These are phyloP conservation scores for Pyrrhoderma lamaoense DNA, from an alignment of 1,284 basidiomycete species.

Conservation along the genomic window DNA sequence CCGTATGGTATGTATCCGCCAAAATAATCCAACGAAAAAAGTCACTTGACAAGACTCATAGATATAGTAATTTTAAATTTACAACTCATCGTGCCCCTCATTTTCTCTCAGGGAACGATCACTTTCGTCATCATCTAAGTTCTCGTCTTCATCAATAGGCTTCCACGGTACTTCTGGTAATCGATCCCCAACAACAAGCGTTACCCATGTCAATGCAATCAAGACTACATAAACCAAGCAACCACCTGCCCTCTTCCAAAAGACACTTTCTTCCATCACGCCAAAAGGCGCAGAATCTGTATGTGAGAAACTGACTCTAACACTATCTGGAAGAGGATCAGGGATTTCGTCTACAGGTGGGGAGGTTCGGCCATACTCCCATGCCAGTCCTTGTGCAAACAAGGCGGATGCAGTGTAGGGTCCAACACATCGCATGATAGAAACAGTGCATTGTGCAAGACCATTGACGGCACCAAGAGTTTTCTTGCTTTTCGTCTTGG, in stretches of 20 bases:
- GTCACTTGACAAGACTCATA: no score
- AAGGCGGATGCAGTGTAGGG: slow-evolving; percentile 37
- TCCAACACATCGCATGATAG: slow-evolving; percentile 45
- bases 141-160: slow-evolving; percentile 1
- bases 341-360: not conserved
- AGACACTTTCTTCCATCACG: not conserved
- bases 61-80: no score
- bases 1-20: no score
- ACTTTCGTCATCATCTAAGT: slow-evolving; percentile 11
- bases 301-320: no score
- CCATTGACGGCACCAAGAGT: slow-evolving; percentile 30
- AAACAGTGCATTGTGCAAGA: slow-evolving; percentile 47
- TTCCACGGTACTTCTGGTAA: slow-evolving; percentile 13
- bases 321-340: not conserved
- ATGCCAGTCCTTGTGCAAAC: slow-evolving; percentile 21
- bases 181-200: slow-evolving; percentile 19
- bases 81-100: no score
- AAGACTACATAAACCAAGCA: slow-evolving; percentile 11
- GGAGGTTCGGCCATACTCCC: slow-evolving; percentile 6
- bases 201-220: slow-evolving; percentile 21
- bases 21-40: no score
- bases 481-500: slow-evolving; percentile 5
- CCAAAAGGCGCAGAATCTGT: not conserved
- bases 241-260: slow-evolving; percentile 1
- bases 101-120: not conserved